Conservation (phyloP, 805 yeast species). For the Candida golubevii region DNA sequence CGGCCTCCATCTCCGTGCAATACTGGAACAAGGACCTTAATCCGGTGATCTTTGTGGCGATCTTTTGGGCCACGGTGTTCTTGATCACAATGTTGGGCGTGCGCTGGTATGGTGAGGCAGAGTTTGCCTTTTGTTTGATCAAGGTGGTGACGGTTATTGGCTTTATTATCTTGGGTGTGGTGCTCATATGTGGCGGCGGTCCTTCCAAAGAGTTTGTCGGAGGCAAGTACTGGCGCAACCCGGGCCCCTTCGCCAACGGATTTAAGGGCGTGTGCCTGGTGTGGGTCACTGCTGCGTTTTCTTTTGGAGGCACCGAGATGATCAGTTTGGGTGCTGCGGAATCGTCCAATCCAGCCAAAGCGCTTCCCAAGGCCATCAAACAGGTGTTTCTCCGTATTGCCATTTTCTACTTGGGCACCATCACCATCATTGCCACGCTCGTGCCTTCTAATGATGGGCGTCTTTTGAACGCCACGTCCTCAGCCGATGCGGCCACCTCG, state of each 20-base stretch:
- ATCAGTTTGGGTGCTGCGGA: slow-evolving; percentile 39
- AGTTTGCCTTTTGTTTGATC: slow-evolving; percentile 59
- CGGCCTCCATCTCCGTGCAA: slow-evolving; percentile 53
- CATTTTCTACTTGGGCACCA: slow-evolving; percentile 38
- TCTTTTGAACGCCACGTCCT: slow-evolving; percentile 19
- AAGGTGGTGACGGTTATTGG: slow-evolving; percentile 62
- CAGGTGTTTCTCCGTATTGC: slow-evolving; percentile 41
- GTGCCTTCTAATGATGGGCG: slow-evolving; percentile 29
- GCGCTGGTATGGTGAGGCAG: slow-evolving; percentile 47
- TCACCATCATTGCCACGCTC: slow-evolving; percentile 37
- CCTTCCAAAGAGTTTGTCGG: slow-evolving; percentile 36
- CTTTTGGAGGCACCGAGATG: slow-evolving; percentile 41
- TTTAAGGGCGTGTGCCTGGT: slow-evolving; percentile 39
- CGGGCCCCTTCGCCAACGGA: slow-evolving; percentile 34
- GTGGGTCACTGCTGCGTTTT: slow-evolving; percentile 38
- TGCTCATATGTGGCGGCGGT: slow-evolving; percentile 49
- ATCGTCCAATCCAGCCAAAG: slow-evolving; percentile 33
- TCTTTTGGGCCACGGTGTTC: slow-evolving; percentile 49
- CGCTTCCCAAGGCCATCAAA: slow-evolving; percentile 40
- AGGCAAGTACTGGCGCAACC: slow-evolving; percentile 34
- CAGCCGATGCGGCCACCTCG: slow-evolving; percentile 33
- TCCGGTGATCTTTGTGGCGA: slow-evolving; percentile 55
- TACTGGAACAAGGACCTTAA: slow-evolving; percentile 50
- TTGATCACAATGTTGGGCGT: slow-evolving; percentile 17
- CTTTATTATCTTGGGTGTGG: slow-evolving; percentile 52